Conservation (phyloP, 257 asterid species). For the Rubia yunnanensis region DNA sequence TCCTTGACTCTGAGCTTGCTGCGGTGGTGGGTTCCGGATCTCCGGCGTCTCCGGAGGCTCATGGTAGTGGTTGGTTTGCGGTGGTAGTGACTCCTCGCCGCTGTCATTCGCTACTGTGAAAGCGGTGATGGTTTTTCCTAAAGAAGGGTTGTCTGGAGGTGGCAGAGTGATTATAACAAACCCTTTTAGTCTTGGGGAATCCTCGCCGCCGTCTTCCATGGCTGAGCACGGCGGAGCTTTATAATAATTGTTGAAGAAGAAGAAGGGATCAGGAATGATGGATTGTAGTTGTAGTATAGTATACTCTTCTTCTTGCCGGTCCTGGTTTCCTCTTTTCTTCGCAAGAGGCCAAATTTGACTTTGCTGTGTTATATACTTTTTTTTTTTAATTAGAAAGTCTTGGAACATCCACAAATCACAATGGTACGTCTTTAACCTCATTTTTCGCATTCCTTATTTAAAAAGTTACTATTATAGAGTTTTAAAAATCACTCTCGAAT, state of each 20-base stretch:
- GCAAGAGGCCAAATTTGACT: not conserved
- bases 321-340: not conserved
- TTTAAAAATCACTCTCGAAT: no score
- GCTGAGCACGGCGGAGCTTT: not conserved
- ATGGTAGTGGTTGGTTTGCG: not conserved
- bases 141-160: constrained; percentile 53
- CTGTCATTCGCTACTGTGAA: constrained; percentile 35
- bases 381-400: no score
- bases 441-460: no score
- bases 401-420: no score
- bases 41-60: constrained; percentile 1
- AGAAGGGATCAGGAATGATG: not conserved
- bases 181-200: constrained; percentile 29
- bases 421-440: no score
- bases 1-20: not conserved
- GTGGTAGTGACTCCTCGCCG: constrained; percentile 16
- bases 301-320: not conserved
- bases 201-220: constrained; percentile 18
- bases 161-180: constrained; percentile 60
- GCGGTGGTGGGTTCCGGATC: not conserved
- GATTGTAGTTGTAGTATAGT: not conserved
- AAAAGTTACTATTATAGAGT: no score
- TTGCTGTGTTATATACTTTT: no score
- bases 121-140: constrained; percentile 70
- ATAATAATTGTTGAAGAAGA: not conserved